Percentiles rank a stretch among this genome's conserved stretches.
These are phyloP conservation scores for Pholiota conissans DNA, from an alignment of 768 basidiomycete genomes.

Conservation along the genomic window DNA sequence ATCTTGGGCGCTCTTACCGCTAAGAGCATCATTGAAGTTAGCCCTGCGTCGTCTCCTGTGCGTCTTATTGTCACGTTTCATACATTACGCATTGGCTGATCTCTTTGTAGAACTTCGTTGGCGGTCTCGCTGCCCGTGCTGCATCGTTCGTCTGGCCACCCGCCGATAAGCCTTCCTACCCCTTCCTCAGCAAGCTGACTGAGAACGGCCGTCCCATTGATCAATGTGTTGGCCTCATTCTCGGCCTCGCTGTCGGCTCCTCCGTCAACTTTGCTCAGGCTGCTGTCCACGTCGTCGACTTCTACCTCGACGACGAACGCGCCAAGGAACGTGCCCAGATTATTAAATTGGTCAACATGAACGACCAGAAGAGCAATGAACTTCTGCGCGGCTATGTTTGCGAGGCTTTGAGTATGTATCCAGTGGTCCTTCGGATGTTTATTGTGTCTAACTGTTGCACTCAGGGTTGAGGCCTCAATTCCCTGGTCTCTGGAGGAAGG, in stretches of 20 bases:
- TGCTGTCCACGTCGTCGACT: conserved; percentile 49
- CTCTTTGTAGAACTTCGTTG: conserved; percentile 26
- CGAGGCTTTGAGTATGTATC: conserved; percentile 49
- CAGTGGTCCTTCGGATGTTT: not conserved
- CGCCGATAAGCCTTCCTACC: conserved; percentile 31
- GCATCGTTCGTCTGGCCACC: conserved; percentile 28
- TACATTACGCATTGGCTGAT: not conserved
- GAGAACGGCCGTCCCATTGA: conserved; percentile 37
- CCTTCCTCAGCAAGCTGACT: conserved; percentile 38
- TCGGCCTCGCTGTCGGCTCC: conserved; percentile 49
- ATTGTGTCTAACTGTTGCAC: not conserved
- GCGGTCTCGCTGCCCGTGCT: conserved; percentile 24
- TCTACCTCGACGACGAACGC: conserved; percentile 47
- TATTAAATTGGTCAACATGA: conserved; percentile 30
- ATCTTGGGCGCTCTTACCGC: conserved; percentile 8
- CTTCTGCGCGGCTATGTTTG: conserved; percentile 48
- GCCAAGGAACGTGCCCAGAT: conserved; percentile 40
- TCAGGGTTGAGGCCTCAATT: conserved; percentile 40
- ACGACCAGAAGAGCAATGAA: conserved; percentile 31
- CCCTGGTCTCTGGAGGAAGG: conserved; percentile 40
- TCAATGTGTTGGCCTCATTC: conserved; percentile 41
- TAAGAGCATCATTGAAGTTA: conserved; percentile 11
- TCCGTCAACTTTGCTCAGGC: conserved; percentile 49
- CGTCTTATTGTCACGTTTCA: not conserved
- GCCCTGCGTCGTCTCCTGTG: conserved; percentile 11